Conservation (phyloP, 257 asterid species). For the Primulina tabacum region DNA sequence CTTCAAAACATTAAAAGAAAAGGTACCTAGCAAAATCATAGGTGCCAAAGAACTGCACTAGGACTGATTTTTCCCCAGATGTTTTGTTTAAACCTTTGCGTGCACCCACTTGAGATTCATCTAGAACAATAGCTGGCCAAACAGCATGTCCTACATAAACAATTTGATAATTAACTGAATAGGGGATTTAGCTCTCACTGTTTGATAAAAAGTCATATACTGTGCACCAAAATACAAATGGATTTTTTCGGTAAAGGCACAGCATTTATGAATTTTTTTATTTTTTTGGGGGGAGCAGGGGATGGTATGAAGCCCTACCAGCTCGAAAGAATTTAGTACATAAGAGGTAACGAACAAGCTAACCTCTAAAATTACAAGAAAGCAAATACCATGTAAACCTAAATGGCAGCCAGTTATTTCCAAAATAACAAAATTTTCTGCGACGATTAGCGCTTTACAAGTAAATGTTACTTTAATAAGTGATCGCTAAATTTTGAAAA, state of each 20-base stretch:
- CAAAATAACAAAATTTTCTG: not conserved
- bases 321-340: conserved; percentile 4
- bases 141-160: conserved; percentile 79
- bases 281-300: not conserved
- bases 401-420: not conserved
- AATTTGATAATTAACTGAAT: conserved; percentile 18
- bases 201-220: conserved; percentile 19
- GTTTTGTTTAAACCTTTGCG: conserved; percentile 66
- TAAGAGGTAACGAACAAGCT: not conserved
- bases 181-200: not conserved
- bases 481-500: not conserved
- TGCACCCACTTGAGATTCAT: conserved; percentile 68
- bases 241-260: not conserved
- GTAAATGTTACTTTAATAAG: not conserved
- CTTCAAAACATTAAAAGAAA: conserved; percentile 11
- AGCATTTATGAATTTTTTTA: not conserved
- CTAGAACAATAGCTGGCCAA: conserved; percentile 94
- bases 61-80: conserved; percentile 75
- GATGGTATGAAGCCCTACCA: not conserved
- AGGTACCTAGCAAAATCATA: conserved; percentile 96
- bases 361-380: conserved; percentile 2
- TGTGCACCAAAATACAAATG: not conserved
- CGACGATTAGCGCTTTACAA: not conserved
- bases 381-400: not conserved
- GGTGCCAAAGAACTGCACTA: conserved; percentile 95